phyloP scores from a whole-genome alignment of 305 asterid species.

The Salvia sclarea region DNA sequence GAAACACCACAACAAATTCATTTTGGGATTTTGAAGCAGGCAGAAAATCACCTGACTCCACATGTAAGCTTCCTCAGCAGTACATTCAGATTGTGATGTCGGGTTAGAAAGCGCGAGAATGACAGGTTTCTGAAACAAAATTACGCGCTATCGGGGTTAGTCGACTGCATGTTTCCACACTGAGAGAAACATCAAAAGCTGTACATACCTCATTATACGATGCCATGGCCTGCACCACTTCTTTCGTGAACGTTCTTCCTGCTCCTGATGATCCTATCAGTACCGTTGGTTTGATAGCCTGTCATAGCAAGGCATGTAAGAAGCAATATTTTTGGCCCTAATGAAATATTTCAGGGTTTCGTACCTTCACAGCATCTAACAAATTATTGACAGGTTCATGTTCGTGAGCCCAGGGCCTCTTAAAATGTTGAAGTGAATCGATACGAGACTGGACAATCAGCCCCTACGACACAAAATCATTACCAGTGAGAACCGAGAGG shows the following conservation, averaged over 20 bases:
- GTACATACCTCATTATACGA: slow-evolving; percentile 67
- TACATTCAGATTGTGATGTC: slow-evolving; percentile 97
- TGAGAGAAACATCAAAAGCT: background rate
- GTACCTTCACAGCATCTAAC: slow-evolving; percentile 86
- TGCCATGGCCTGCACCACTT: slow-evolving; percentile 84
- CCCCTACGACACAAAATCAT: slow-evolving; percentile 50
- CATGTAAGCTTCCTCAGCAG: slow-evolving; percentile 93
- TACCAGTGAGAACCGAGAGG: background rate
- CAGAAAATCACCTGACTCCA: slow-evolving; percentile 79
- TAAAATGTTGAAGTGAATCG: slow-evolving; percentile 91
- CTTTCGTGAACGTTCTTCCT: slow-evolving; percentile 88
- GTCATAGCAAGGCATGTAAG: slow-evolving; percentile 28
- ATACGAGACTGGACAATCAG: slow-evolving; percentile 77
- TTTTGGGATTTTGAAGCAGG: slow-evolving; percentile 4
- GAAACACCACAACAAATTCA: background rate
- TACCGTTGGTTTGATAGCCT: slow-evolving; percentile 90
- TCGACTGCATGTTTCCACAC: background rate
- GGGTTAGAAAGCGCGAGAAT: slow-evolving; percentile 98
- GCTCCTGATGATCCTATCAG: slow-evolving; percentile 98
- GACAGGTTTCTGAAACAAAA: slow-evolving; percentile 76
- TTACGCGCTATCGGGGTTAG: background rate
- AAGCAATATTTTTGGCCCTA: too few relatives aligned
- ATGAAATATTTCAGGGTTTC: background rate
- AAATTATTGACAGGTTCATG: slow-evolving; percentile 74
- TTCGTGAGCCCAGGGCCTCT: slow-evolving; percentile 98